A percentile compares a stretch with the other conserved stretches of the same genome.
phyloP scores from a whole-genome alignment of 768 basidiomycete genomes.

The Naganishia vaughanmartiniae region DNA sequence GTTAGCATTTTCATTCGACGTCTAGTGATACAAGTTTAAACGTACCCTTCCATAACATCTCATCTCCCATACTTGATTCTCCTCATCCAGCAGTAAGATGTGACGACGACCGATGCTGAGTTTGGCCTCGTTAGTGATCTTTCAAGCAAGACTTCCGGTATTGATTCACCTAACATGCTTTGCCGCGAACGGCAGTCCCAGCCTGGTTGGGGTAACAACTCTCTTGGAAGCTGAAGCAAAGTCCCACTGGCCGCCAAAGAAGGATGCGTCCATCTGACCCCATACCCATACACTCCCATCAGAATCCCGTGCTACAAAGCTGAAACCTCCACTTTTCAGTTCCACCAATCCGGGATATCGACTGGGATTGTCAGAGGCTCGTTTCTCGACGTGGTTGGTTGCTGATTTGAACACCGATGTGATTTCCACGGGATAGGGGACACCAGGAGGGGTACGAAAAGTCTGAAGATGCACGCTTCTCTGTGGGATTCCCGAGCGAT shows the following conservation, averaged over 20 bases:
- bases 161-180: background rate
- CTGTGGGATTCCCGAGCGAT: conserved; percentile 33
- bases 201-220: conserved; percentile 37
- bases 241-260: conserved; percentile 26
- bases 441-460: conserved; percentile 15
- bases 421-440: conserved; percentile 38
- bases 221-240: conserved; percentile 39
- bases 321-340: conserved; percentile 36
- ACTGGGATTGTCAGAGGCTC: background rate
- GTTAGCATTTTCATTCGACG: background rate
- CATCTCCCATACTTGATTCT: conserved; percentile 48
- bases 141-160: no score
- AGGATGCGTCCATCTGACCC: conserved; percentile 43
- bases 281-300: conserved; percentile 47
- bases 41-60: conserved; percentile 40
- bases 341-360: background rate
- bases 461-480: background rate
- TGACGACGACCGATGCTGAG: conserved; percentile 36
- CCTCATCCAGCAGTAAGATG: conserved; percentile 45
- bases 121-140: no score
- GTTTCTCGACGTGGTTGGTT: background rate
- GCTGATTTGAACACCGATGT: conserved; percentile 20
- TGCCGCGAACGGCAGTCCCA: conserved; percentile 38
- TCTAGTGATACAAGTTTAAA: background rate
- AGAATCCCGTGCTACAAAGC: conserved; percentile 43